Evolutionary conservation across 129 eudicot species (phyloP).

Genomic region (Mikania micrantha): DNA sequence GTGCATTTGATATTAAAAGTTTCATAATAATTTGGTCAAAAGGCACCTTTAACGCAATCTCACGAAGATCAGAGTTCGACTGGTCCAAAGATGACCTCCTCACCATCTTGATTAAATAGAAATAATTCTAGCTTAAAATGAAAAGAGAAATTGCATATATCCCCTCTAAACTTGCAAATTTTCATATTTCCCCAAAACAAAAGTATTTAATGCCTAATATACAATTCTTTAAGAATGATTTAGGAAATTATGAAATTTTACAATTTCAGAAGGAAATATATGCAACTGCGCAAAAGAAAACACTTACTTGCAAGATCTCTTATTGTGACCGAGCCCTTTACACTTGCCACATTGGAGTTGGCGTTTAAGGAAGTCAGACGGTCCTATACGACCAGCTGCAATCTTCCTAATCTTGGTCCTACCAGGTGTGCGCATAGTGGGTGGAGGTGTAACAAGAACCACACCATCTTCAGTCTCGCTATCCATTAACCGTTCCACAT

Average conservation of each 20-base stretch:
- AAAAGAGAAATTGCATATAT: no score
- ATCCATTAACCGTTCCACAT: conserved; percentile 39
- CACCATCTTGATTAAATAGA: neutral
- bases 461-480: conserved; percentile 30
- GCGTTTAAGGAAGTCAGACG: conserved; percentile 40
- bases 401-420: conserved; percentile 38
- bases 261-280: no score
- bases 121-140: neutral
- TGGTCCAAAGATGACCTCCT: neutral
- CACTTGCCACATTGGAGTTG: conserved; percentile 55
- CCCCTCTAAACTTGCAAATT: no score
- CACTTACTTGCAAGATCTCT: conserved; percentile 53
- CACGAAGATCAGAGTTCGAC: neutral
- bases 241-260: no score
- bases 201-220: no score
- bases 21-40: no score
- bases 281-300: no score
- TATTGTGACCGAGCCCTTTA: conserved; percentile 58
- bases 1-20: no score
- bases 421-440: conserved; percentile 40
- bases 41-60: neutral
- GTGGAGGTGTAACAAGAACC: conserved; percentile 46
- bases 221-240: no score
- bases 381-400: conserved; percentile 35
- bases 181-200: no score